Evolutionary conservation across 176 grass and related monocot species (phyloP), one percentile per base, ranked within the genome.

Genomic region (Tuctoria greenei): DNA sequence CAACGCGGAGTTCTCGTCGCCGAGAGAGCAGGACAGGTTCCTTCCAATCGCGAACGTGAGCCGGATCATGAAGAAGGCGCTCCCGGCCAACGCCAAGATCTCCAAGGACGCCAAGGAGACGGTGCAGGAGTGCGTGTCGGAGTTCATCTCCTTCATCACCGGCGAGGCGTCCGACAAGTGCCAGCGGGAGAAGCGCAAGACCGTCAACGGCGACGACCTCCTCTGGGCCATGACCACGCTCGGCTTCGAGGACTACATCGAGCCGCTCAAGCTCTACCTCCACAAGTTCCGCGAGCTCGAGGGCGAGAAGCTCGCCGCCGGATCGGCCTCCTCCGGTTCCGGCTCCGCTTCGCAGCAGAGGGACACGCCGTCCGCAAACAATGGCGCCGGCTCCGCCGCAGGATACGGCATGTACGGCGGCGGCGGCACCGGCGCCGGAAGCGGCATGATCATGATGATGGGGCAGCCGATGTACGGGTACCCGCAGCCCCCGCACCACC

Each of bases 121-220:
- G 78, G 90, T 97, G 83, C 94, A 97, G 86, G 94, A 97, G 86
- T 97, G 94, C 78, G 94, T 97, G 9, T 93, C 90, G 0, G 94
- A 97, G 88, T 97, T 97, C 90, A 97, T 97, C 66, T 93, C 91
- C 75, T 97, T 97, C 83, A 87, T 97, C 66, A 97, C 91, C 5
- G 94, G 94, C 20, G 94, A 97, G 88, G 94, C 94, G 50, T 97
- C 91, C 80, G 94, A 97, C 81, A 97, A 93, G 86, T 97, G 94
- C 81, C 90, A 93, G 88, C 84, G 94, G 7, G 94, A 97, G 88
- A 97, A 97, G 88, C 76, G 94, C 61, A 97, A 97, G 94, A 97
- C 94, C 66, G 86, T 97, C 67, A 97, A 97, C 71, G 94, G 94
- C 54, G 94, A 97, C 79, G 94, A 97, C 82, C 88, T 97, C 1